Evolutionary conservation across 306 rosid species (phyloP).

Genomic region (Vigna radiata): DNA sequence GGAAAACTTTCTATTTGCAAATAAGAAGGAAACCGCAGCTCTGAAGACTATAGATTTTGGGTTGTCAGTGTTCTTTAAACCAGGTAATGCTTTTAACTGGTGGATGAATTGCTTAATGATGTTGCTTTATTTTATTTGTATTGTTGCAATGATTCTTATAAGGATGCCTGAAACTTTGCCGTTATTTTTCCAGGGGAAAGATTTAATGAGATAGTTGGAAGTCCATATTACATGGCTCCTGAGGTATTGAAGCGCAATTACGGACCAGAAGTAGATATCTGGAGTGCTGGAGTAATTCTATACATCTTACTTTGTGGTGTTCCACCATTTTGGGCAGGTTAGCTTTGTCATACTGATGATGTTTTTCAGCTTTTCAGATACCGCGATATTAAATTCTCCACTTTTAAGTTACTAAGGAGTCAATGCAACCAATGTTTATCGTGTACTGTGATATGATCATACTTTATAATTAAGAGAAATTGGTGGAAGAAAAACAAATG

Average conservation of each 20-base stretch:
- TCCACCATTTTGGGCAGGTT: conserved; percentile 99
- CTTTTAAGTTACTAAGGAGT: conserved; percentile 16
- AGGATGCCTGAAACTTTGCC: conserved; percentile 34
- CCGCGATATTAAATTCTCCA: conserved; percentile 3
- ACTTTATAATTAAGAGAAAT: not conserved
- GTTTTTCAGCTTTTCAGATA: conserved; percentile 16
- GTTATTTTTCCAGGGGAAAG: conserved; percentile 64
- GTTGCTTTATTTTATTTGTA: conserved; percentile 19
- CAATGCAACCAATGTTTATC: conserved; percentile 15
- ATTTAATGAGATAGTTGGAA: conserved; percentile 94
- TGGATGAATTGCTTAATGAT: not conserved
- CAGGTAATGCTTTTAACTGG: conserved; percentile 64
- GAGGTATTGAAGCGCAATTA: conserved; percentile 87
- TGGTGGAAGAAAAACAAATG: conserved; percentile 5
- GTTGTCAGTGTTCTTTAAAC: conserved; percentile 85
- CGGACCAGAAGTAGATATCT: conserved; percentile 93
- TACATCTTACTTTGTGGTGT: conserved; percentile 96
- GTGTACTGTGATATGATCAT: conserved; percentile 5
- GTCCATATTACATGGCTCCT: conserved; percentile 99
- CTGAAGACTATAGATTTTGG: conserved; percentile 97
- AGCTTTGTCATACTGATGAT: conserved; percentile 46
- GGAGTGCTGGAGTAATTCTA: conserved; percentile 98
- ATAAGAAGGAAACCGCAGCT: conserved; percentile 83
- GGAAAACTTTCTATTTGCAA: conserved; percentile 91
- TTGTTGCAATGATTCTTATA: conserved; percentile 13